Conservation (phyloP, 2,329 filamentous ascomycete genomes). For the Clonostachys rosea region DNA sequence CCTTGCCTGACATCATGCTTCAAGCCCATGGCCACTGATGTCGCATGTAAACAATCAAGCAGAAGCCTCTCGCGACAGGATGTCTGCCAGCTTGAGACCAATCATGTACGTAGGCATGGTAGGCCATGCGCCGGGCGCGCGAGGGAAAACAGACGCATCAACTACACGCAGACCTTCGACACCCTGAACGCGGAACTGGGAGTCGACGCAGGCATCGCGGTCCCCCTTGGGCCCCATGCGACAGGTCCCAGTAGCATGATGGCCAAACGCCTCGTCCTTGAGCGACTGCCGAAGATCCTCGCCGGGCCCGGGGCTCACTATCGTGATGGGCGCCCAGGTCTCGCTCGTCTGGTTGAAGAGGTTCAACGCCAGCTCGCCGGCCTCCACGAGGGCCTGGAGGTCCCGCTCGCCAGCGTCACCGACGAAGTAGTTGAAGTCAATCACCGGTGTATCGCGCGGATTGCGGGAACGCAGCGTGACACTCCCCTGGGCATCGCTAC, state of each 20-base stretch:
- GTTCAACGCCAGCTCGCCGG: not conserved
- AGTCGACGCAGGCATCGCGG: constrained; percentile 47
- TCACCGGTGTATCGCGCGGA: constrained; percentile 55
- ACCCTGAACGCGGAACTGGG: constrained; percentile 49
- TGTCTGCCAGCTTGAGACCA: no score
- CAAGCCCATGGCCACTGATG: no score
- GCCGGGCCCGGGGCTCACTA: not conserved
- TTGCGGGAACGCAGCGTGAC: constrained; percentile 55
- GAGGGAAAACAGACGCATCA: constrained; percentile 51
- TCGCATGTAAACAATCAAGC: no score
- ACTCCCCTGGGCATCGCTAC: constrained; percentile 52
- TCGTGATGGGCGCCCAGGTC: constrained; percentile 28
- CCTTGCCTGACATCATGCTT: no score
- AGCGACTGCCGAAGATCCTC: not conserved
- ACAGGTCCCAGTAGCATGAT: not conserved
- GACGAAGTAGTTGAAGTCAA: constrained; percentile 44
- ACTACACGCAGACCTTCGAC: constrained; percentile 51
- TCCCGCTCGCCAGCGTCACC: constrained; percentile 14
- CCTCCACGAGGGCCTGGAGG: not conserved
- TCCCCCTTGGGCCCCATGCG: constrained; percentile 48
- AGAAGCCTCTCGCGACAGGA: no score
- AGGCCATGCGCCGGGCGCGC: constrained; percentile 41
- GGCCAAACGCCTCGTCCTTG: not conserved
- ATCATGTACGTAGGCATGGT: constrained; percentile 46
- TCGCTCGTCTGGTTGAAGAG: not conserved